Conservation (phyloP, 305 asterid genomes). For the Solanum hybrid region DNA sequence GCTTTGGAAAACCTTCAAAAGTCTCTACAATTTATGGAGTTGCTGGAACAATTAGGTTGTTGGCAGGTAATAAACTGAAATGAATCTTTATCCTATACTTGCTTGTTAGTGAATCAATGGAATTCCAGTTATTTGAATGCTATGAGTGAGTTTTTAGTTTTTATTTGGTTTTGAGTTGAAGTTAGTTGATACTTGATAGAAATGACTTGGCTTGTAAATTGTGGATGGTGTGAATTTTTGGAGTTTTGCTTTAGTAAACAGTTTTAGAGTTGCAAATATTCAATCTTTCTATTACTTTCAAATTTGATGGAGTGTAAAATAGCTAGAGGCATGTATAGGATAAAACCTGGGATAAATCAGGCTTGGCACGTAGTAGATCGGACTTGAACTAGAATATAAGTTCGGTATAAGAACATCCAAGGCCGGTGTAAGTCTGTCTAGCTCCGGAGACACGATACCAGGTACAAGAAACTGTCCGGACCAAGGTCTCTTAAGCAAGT, state of each 20-base stretch:
- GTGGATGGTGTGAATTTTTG: background rate
- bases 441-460: background rate
- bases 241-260: background rate
- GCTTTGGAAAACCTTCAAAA: conserved; percentile 45
- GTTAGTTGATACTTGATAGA: background rate
- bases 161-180: background rate
- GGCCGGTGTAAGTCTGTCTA: background rate
- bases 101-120: background rate
- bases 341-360: background rate
- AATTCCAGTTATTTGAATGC: background rate
- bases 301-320: background rate
- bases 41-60: conserved; percentile 88
- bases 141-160: background rate
- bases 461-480: background rate
- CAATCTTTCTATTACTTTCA: background rate
- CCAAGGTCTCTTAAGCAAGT: background rate
- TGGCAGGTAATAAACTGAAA: conserved; percentile 52
- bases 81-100: background rate
- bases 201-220: background rate
- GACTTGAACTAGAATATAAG: background rate
- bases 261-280: background rate
- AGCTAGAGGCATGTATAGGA: background rate
- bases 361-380: background rate
- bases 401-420: background rate
- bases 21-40: conserved; percentile 72